These are phyloP conservation scores for Pyrenula massariospora DNA, from an alignment of 495 filamentous ascomycete species.

Conservation along the genomic window DNA sequence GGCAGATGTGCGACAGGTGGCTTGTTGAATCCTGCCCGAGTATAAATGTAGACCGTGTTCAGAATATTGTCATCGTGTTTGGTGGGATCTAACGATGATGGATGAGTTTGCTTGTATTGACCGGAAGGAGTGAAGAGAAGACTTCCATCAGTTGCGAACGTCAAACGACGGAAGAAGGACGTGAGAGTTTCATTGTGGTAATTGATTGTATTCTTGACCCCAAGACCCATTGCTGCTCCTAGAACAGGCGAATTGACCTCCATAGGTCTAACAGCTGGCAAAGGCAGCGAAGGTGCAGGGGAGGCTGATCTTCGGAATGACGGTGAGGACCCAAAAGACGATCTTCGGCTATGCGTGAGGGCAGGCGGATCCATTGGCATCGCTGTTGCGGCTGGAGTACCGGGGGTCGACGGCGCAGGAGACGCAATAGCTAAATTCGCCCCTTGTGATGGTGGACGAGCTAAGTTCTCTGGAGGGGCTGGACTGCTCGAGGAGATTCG, in stretches of 20 bases:
- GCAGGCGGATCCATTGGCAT: slow-evolving; percentile 96
- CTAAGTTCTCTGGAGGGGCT: slow-evolving; percentile 67
- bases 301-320: slow-evolving; percentile 80
- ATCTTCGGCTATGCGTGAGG: slow-evolving; percentile 81
- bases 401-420: slow-evolving; percentile 80
- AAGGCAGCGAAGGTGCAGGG: slow-evolving; percentile 75
- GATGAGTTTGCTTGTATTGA: slow-evolving; percentile 78
- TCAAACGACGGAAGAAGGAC: slow-evolving; percentile 90
- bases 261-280: slow-evolving; percentile 94
- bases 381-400: slow-evolving; percentile 82
- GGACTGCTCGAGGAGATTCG: slow-evolving; percentile 89
- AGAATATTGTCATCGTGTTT: slow-evolving; percentile 75
- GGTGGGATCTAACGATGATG: slow-evolving; percentile 48
- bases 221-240: slow-evolving; percentile 35
- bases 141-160: slow-evolving; percentile 92
- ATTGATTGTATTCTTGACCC: slow-evolving; percentile 72
- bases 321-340: slow-evolving; percentile 86
- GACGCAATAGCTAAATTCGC: slow-evolving; percentile 55
- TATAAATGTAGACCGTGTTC: slow-evolving; percentile 98
- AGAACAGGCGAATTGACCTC: slow-evolving; percentile 68
- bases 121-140: slow-evolving; percentile 92
- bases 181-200: slow-evolving; percentile 98
- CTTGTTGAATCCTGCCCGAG: slow-evolving; percentile 89
- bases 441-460: slow-evolving; percentile 24
- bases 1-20: slow-evolving; percentile 96